Base-by-base conservation (phyloP, 2,329 filamentous ascomycete species). In the Colletotrichum sp. region DNA sequence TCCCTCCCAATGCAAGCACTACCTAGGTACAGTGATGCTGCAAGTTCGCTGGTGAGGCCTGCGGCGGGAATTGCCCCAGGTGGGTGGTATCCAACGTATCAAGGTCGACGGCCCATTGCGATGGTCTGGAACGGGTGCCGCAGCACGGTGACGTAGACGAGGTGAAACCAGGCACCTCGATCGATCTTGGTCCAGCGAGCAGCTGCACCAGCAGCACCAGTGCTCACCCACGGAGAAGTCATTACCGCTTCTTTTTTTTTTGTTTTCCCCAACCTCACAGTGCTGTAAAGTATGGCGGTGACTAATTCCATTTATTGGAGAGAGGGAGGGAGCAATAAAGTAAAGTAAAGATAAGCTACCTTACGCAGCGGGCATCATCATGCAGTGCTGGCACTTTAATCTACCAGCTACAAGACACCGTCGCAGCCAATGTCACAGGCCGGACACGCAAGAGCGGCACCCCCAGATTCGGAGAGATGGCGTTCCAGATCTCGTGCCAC, bases 141-240 rank as follows among this genome's bases (percentile, higher is more conserved):
- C 72, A 67, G 69, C 69, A 28, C 21, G 64, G 74, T 76, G 74
- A 76, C 74, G 74, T 76, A 64, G 59, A 65, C 74, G 65, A 73
- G 64, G 70, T 74, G 65, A 69, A 69, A 60, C 71, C 24, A 32
- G 52, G 26, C 16, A 18, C 26, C 21, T 55, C 15, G 16, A 12
- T 21, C 34, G 24, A n/a, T 28, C n/a, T 13, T 21, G 44, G 44
- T 52, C 39, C 64, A 21, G 26, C n/a, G 39, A n/a, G 21, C 39
- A 18, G 24, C 21, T 16, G 21, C 16, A 12, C 30, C 30, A 24
- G 8, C n/a, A n/a, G n/a, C n/a, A n/a, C 15, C 9, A 2, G 18
- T 24, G 13, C 32, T 13, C 12, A 32, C 13, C 12, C 12, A 59
- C 9, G 9, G 2, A 24, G 12, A 28, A 59, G 55, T 59, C 2